These are phyloP conservation scores for Cladosporium sp. DNA, from an alignment of 2,329 filamentous ascomycete species.

Conservation along the genomic window DNA sequence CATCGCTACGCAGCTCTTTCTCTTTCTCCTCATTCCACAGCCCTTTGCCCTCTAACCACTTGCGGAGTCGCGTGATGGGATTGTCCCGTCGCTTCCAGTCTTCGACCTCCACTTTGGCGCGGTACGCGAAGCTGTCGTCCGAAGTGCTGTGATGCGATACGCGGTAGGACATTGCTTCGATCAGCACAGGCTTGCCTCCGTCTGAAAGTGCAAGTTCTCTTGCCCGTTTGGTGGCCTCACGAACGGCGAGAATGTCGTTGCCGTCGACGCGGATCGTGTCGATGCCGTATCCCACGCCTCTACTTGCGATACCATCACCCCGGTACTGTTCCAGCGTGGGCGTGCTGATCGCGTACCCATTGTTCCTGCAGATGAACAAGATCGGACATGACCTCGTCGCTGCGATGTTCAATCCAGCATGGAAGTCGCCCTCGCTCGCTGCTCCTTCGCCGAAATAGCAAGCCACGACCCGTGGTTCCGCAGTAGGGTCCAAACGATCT, in stretches of 20 bases:
- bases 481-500: constrained; percentile 64
- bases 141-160: constrained; percentile 96
- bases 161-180: constrained; percentile 96
- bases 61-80: constrained; percentile 76
- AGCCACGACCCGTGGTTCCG: constrained; percentile 64
- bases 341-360: constrained; percentile 87
- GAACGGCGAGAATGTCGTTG: constrained; percentile 89
- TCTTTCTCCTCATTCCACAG: constrained; percentile 85
- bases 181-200: constrained; percentile 76
- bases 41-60: constrained; percentile 81
- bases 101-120: constrained; percentile 86
- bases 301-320: constrained; percentile 83
- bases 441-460: constrained; percentile 92
- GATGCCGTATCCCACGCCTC: constrained; percentile 88
- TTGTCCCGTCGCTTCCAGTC: constrained; percentile 92
- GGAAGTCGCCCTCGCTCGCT: constrained; percentile 90
- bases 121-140: constrained; percentile 95
- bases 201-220: constrained; percentile 72
- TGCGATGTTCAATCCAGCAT: constrained; percentile 85
- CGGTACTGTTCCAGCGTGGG: constrained; percentile 88
- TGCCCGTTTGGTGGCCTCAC: constrained; percentile 73
- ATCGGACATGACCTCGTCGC: constrained; percentile 84
- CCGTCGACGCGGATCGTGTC: constrained; percentile 89
- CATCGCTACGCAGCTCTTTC: constrained; percentile 61
- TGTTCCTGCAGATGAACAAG: constrained; percentile 88